These are phyloP conservation scores for Aspergillus neotritici DNA, from an alignment of 2,329 filamentous ascomycete genomes.

Conservation along the genomic window DNA sequence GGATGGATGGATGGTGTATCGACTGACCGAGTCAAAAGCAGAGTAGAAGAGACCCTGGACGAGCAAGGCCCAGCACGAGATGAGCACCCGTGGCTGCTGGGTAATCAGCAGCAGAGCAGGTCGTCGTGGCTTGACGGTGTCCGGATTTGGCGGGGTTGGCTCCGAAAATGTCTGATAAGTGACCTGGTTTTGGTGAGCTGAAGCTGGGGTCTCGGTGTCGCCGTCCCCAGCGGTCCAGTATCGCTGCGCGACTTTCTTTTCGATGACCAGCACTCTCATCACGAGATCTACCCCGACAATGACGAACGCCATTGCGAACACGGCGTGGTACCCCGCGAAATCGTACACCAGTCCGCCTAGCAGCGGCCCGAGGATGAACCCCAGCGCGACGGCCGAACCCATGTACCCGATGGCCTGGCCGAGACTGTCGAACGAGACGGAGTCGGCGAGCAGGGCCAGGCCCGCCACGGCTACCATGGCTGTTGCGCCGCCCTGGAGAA, in stretches of 20 bases:
- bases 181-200: background rate
- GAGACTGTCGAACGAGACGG: slow-evolving; percentile 51
- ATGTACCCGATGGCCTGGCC: slow-evolving; percentile 58
- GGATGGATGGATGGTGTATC: background rate
- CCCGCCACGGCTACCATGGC: slow-evolving; percentile 58
- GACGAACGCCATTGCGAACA: slow-evolving; percentile 53
- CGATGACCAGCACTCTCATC: slow-evolving; percentile 57
- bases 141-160: background rate
- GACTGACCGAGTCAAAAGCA: slow-evolving; percentile 45
- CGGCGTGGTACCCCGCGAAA: slow-evolving; percentile 52
- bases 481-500: slow-evolving; percentile 54
- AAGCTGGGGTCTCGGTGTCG: background rate
- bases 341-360: slow-evolving; percentile 58
- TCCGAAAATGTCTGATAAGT: slow-evolving; percentile 21
- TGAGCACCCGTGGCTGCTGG: slow-evolving; percentile 47
- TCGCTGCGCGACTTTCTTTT: slow-evolving; percentile 52
- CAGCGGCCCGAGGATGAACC: slow-evolving; percentile 52
- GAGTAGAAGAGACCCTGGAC: slow-evolving; percentile 47
- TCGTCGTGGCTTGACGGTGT: background rate
- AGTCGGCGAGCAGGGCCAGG: slow-evolving; percentile 55
- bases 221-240: slow-evolving; percentile 8
- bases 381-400: slow-evolving; percentile 52
- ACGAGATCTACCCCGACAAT: slow-evolving; percentile 55
- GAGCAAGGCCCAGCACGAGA: slow-evolving; percentile 51
- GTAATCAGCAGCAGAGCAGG: slow-evolving; percentile 19